Evolutionary conservation across 345 rosid genomes (phyloP).

Genomic region (Arabidopsis arenosa): DNA sequence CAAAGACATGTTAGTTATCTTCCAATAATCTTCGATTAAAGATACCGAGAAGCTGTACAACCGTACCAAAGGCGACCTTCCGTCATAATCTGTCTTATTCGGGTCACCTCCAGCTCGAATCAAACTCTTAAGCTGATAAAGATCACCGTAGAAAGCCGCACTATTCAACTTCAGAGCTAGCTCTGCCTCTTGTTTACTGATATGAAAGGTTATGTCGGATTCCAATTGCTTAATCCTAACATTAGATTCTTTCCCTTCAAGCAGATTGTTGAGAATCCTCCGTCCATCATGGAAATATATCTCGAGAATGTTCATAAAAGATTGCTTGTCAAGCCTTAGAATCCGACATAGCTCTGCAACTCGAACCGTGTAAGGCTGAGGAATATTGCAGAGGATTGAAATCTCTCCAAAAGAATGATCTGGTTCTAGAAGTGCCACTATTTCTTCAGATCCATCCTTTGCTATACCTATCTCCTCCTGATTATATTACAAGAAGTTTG

Average conservation of each 20-base stretch:
- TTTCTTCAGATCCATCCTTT: constrained; percentile 85
- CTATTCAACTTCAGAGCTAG: constrained; percentile 69
- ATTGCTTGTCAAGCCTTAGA: constrained; percentile 70
- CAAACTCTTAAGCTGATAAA: constrained; percentile 63
- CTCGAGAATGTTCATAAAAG: constrained; percentile 71
- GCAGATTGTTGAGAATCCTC: constrained; percentile 70
- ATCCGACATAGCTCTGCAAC: constrained; percentile 67
- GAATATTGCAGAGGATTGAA: constrained; percentile 72
- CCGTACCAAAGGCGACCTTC: constrained; percentile 86
- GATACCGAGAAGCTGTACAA: constrained; percentile 5
- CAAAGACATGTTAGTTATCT: constrained; percentile 23
- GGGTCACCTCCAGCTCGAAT: constrained; percentile 78
- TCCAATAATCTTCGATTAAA: background rate
- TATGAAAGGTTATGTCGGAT: constrained; percentile 68
- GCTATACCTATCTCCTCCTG: constrained; percentile 68
- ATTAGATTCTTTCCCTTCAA: constrained; percentile 71
- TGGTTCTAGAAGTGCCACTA: constrained; percentile 58
- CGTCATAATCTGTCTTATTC: constrained; percentile 67
- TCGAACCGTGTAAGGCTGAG: constrained; percentile 63
- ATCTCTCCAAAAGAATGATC: constrained; percentile 70
- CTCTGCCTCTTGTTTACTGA: constrained; percentile 75
- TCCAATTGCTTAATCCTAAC: constrained; percentile 58
- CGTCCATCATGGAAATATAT: constrained; percentile 74
- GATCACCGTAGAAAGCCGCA: constrained; percentile 70
- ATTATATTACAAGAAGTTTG: background rate